Conservation (phyloP, 2,329 filamentous ascomycete genomes). For the Talaromyces marneffei region DNA sequence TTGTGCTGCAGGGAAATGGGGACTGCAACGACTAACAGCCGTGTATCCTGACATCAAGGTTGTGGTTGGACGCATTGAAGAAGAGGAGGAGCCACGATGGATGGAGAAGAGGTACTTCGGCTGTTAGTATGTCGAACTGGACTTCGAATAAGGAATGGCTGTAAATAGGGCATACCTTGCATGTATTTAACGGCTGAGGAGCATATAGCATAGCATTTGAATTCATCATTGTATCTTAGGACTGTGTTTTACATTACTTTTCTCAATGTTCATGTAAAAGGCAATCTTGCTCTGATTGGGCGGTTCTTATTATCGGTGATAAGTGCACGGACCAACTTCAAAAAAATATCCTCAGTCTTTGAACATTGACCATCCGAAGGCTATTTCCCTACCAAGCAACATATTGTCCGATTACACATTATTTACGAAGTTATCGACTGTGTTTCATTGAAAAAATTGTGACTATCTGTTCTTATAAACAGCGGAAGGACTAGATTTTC, state of each 20-base stretch:
- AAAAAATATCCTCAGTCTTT: constrained; percentile 12
- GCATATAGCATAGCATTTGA: background rate
- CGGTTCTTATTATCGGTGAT: constrained; percentile 6
- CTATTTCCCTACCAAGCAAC: background rate
- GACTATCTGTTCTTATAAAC: background rate
- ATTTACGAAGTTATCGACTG: background rate
- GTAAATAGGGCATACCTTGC: background rate
- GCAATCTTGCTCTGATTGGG: background rate
- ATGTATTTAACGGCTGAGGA: background rate
- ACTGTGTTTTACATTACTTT: no score
- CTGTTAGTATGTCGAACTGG: constrained; percentile 56
- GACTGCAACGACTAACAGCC: constrained; percentile 74
- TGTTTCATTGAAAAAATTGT: background rate
- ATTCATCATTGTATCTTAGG: background rate
- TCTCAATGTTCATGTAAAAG: background rate
- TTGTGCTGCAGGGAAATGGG: constrained; percentile 79
- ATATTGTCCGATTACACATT: background rate
- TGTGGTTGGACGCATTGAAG: constrained; percentile 74
- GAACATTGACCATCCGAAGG: background rate
- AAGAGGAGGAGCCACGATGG: constrained; percentile 81
- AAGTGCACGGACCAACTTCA: constrained; percentile 25
- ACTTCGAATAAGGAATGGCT: background rate
- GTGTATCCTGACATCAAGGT: constrained; percentile 85
- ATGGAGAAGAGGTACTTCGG: constrained; percentile 84
- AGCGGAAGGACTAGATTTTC: background rate